Evolutionary conservation across 192 early-diverging fungal genomes (phyloP), one percentile per base, ranked within the genome.

Genomic region (Coemansia sp.): DNA sequence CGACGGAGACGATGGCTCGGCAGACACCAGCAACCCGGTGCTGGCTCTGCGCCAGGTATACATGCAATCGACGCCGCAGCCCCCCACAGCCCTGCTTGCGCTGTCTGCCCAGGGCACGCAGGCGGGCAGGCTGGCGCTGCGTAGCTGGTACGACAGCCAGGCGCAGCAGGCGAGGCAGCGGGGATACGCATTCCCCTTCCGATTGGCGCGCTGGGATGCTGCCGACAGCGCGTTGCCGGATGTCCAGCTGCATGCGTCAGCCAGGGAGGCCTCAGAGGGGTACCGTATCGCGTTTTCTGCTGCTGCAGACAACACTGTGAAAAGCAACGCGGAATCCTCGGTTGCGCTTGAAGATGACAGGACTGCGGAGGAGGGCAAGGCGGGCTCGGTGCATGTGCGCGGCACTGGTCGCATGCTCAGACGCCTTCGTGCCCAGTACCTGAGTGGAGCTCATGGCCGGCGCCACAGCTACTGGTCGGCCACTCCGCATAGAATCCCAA

Each of bases 141-240:
- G 55, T 9, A 51, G 51, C 8, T 74, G 71, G 71, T 74, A 63
- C 48, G 64, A 74, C 30, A 64, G 64, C 44, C 71, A 74, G 40
- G 64, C 71, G 7, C 33, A 60, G 22, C 32, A 55, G 60, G 71
- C 71, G 0, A 44, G 60, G 19, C 20, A 24, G 19, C 71, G 42
- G 44, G 71, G 71, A 18, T 74, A 67, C 53, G 32, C 55, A 26
- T 74, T 74, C 34, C 71, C 71, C 5, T 67, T 60, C 38, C 54
- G 72, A 9, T 60, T 74, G 20, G 46, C 51, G 28, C 39, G 38
- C 33, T 45, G 29, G 45, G 36, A 33, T 27, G 20, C 34, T 24
- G 18, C 45, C 25, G 55, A 42, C 25, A 8, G 53, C 43, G 33
- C n/a, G 13, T 8, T 39, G 17, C 15, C 17, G 2, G 3, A 3